Conservation (phyloP, 2,329 filamentous ascomycete genomes). For the Ceratocystiopsis minuta region DNA sequence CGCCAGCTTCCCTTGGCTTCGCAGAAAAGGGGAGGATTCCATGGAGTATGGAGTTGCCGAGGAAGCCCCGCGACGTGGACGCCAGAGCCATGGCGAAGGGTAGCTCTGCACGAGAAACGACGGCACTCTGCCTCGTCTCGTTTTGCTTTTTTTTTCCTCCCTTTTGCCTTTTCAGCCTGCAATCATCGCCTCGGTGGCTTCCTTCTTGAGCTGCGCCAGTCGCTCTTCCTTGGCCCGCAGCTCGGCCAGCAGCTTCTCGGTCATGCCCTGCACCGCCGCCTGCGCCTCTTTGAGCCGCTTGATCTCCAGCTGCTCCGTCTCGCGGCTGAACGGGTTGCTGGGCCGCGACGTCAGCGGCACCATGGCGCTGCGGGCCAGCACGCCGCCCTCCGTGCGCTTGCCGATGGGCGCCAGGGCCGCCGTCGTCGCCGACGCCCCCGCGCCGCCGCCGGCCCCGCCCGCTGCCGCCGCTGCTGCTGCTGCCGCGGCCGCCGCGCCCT, state of each 20-base stretch:
- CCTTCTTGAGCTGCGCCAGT: constrained; percentile 41
- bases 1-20: no score
- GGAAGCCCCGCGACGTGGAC: no score
- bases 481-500: constrained; percentile 22
- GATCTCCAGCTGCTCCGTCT: constrained; percentile 48
- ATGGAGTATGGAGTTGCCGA: no score
- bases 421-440: constrained; percentile 18
- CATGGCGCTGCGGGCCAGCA: constrained; percentile 53
- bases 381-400: constrained; percentile 26
- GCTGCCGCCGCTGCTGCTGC: constrained; percentile 21
- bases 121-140: no score
- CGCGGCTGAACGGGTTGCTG: constrained; percentile 54
- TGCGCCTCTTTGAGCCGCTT: constrained; percentile 45
- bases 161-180: constrained; percentile 6
- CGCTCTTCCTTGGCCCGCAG: constrained; percentile 47
- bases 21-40: no score
- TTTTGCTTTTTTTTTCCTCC: neutral
- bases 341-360: constrained; percentile 50
- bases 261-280: constrained; percentile 43
- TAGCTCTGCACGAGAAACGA: no score
- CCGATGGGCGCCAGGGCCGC: constrained; percentile 18
- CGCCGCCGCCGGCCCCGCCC: constrained; percentile 19
- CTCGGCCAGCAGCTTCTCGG: constrained; percentile 37
- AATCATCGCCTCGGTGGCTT: constrained; percentile 11
- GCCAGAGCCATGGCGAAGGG: no score